Percentiles rank a stretch among this genome's conserved stretches.
Evolutionary conservation across 2,329 filamentous ascomycete species (phyloP).

Genomic region (Colletotrichum tropicicola): DNA sequence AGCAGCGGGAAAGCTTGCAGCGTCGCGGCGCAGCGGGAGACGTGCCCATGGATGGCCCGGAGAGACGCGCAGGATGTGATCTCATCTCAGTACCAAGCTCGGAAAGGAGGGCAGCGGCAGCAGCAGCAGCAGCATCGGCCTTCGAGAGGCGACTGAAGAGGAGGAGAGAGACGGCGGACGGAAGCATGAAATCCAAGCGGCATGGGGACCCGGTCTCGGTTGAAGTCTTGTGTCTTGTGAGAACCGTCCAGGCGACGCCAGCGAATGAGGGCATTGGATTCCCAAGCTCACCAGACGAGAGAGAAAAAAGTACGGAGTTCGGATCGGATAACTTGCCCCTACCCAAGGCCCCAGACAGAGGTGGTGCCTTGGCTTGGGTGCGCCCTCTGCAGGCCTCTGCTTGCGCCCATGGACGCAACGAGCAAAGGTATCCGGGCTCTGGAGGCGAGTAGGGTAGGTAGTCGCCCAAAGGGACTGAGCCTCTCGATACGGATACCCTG

Average conservation of each 20-base stretch:
- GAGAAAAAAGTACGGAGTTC: background rate
- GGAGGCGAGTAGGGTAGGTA: background rate
- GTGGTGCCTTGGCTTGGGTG: background rate
- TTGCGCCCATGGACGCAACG: background rate
- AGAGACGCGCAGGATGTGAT: background rate
- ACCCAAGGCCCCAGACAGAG: background rate
- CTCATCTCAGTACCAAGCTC: background rate
- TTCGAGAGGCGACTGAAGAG: too few species aligned
- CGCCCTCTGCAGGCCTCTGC: background rate
- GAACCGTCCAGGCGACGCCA: too few species aligned
- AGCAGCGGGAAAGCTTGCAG: constrained; percentile 7
- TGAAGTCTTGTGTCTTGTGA: too few species aligned
- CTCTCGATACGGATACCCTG: background rate
- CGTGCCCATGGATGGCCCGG: background rate
- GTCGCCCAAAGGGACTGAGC: too few species aligned
- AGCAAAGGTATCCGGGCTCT: background rate
- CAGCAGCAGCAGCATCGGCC: too few species aligned
- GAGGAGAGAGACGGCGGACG: too few species aligned
- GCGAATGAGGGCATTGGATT: too few species aligned
- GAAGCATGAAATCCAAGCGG: too few species aligned
- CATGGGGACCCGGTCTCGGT: too few species aligned
- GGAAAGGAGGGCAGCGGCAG: background rate
- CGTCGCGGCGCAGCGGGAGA: background rate
- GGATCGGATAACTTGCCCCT: constrained; percentile 8
- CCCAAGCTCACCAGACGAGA: too few species aligned